Percentiles rank a stretch among this genome's conserved stretches.
phyloP scores from a whole-genome alignment of 2,329 filamentous ascomycete genomes.

The Cytospora piceicola region DNA sequence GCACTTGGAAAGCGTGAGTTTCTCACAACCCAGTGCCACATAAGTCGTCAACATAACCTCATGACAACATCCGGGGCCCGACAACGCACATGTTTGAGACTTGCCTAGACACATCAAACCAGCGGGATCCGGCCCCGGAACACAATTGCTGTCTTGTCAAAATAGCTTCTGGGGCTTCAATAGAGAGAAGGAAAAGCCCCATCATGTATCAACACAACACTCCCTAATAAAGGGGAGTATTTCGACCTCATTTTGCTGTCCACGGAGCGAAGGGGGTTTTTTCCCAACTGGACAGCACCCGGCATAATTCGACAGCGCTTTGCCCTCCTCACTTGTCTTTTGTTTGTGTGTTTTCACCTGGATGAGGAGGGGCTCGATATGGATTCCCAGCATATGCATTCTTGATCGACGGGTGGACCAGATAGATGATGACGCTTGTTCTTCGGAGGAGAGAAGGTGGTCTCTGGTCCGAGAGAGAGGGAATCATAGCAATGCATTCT shows the following conservation, averaged over 20 bases:
- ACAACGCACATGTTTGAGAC: not conserved
- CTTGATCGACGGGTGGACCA: not conserved
- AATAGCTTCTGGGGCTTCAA: not conserved
- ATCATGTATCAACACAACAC: not conserved
- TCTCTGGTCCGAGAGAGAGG: not conserved
- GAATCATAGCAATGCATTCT: slow-evolving; percentile 1
- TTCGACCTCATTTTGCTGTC: too few relatives aligned
- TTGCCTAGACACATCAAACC: not conserved
- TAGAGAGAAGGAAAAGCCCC: not conserved
- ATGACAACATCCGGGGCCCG: not conserved
- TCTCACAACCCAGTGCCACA: not conserved
- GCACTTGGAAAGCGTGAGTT: not conserved
- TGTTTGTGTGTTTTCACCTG: too few relatives aligned
- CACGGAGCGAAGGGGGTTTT: too few relatives aligned
- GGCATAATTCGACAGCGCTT: too few relatives aligned
- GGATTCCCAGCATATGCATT: too few relatives aligned
- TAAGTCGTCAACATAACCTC: not conserved
- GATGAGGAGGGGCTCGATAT: too few relatives aligned
- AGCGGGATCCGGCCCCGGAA: not conserved
- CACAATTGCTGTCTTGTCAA: not conserved
- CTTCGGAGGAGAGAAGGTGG: not conserved
- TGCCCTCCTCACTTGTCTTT: too few relatives aligned
- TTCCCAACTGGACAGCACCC: too few relatives aligned
- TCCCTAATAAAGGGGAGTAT: not conserved
- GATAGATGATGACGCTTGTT: too few relatives aligned